Percentiles rank a stretch among this genome's conserved stretches.
These are phyloP conservation scores for Saxispiralis lemnorum DNA, from an alignment of 495 filamentous ascomycete genomes.

Conservation along the genomic window DNA sequence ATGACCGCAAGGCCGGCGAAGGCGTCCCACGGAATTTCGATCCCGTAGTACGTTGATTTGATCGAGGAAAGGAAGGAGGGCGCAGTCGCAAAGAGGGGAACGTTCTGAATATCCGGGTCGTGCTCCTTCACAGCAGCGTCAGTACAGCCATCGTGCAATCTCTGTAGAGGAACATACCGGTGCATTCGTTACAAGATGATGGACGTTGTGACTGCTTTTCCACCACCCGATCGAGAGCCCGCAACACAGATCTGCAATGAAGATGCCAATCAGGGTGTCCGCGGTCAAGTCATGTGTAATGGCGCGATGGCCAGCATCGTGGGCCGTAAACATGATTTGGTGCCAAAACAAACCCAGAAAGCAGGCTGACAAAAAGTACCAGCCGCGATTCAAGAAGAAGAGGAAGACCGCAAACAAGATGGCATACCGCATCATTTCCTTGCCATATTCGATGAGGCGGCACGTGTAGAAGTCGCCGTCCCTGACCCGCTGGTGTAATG, in stretches of 20 bases:
- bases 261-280: conserved; percentile 32
- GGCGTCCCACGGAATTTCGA: conserved; percentile 28
- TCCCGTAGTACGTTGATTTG: conserved; percentile 29
- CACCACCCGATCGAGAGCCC: conserved; percentile 35
- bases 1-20: conserved; percentile 26
- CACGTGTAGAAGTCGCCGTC: conserved; percentile 29
- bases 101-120: conserved; percentile 35
- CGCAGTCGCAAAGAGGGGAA: conserved; percentile 33
- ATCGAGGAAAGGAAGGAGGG: conserved; percentile 30
- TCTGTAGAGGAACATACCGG: conserved; percentile 15
- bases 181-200: conserved; percentile 34
- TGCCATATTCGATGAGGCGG: conserved; percentile 28
- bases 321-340: conserved; percentile 36
- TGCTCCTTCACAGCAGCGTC: conserved; percentile 22
- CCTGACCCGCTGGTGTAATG: conserved; percentile 26
- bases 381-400: conserved; percentile 20
- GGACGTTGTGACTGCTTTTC: conserved; percentile 37
- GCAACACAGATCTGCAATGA: conserved; percentile 32
- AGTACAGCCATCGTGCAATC: not conserved
- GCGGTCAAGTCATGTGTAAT: conserved; percentile 31
- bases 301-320: conserved; percentile 33
- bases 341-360: conserved; percentile 34
- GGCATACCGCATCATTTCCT: conserved; percentile 28
- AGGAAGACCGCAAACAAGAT: conserved; percentile 25
- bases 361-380: conserved; percentile 30